phyloP scores from a whole-genome alignment of 176 grass and related monocot genomes.

The Otatea glauca region DNA sequence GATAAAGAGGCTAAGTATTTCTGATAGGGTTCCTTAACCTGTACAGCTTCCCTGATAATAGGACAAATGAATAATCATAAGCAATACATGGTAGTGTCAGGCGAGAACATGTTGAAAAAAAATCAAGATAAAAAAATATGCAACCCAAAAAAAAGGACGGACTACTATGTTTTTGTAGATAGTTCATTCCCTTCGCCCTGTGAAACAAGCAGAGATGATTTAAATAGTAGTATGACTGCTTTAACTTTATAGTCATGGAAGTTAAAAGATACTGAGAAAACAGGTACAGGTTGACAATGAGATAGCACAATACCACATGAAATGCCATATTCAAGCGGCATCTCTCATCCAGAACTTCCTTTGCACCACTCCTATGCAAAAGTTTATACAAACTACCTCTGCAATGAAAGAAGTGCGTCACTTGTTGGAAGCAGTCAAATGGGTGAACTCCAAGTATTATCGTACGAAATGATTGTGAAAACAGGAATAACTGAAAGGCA shows the following conservation, averaged over 20 bases:
- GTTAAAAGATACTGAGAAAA: background rate
- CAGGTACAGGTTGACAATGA: background rate
- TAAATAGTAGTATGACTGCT: constrained; percentile 30
- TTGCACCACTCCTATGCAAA: constrained; percentile 70
- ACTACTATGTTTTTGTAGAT: constrained; percentile 77
- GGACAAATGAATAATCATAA: too few relatives aligned
- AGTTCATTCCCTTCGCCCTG: constrained; percentile 99
- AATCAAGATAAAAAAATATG: background rate
- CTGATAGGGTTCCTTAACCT: too few relatives aligned
- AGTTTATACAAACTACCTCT: constrained; percentile 98
- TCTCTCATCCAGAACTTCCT: constrained; percentile 87
- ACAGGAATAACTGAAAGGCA: constrained; percentile 20
- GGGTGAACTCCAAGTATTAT: background rate
- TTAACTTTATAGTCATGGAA: constrained; percentile 8
- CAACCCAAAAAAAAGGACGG: background rate
- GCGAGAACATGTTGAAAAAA: background rate
- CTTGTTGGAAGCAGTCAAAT: background rate
- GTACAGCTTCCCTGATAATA: too few relatives aligned
- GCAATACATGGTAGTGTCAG: too few relatives aligned
- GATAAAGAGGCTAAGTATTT: too few relatives aligned
- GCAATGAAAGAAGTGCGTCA: constrained; percentile 41
- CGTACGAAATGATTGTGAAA: background rate
- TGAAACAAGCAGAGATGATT: constrained; percentile 41
- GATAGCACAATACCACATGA: constrained; percentile 71
- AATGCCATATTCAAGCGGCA: constrained; percentile 94